A percentile compares a stretch with the other conserved stretches of the same genome.
Conservation (phyloP, 345 rosid species). For the Chamaenerion angustifolium region DNA sequence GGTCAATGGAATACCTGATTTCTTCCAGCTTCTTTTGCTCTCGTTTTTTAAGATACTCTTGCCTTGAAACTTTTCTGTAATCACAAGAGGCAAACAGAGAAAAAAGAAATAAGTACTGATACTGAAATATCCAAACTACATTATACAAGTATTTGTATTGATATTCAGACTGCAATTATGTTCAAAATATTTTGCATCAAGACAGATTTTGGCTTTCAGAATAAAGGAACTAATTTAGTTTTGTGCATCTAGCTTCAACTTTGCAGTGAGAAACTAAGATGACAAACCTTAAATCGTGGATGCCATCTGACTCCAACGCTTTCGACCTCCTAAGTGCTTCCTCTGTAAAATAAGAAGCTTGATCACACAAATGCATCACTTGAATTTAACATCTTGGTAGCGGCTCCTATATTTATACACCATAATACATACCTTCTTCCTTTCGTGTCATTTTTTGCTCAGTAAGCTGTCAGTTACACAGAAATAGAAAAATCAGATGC, state of each 20-base stretch:
- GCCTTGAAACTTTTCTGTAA: constrained; percentile 77
- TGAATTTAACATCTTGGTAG: neutral
- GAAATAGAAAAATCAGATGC: constrained; percentile 13
- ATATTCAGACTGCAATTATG: too few species aligned
- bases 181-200: too few species aligned
- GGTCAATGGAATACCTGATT: constrained; percentile 36
- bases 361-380: neutral
- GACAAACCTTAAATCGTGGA: constrained; percentile 57
- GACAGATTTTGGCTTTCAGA: neutral
- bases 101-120: neutral
- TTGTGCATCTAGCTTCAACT: too few species aligned
- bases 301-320: constrained; percentile 50
- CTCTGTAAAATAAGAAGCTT: constrained; percentile 25
- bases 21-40: constrained; percentile 97
- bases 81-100: constrained; percentile 1
- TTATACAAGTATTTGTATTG: too few species aligned
- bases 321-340: constrained; percentile 63
- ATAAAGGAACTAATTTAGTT: neutral
- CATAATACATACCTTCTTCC: constrained; percentile 64
- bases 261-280: neutral
- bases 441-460: constrained; percentile 63
- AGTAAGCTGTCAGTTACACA: constrained; percentile 36
- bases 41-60: constrained; percentile 83
- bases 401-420: neutral
- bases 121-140: too few species aligned